A percentile compares a stretch with the other conserved stretches of the same genome.
These are phyloP conservation scores for Helotiales sp. DNA, from an alignment of 2,329 filamentous ascomycete species.

Conservation along the genomic window DNA sequence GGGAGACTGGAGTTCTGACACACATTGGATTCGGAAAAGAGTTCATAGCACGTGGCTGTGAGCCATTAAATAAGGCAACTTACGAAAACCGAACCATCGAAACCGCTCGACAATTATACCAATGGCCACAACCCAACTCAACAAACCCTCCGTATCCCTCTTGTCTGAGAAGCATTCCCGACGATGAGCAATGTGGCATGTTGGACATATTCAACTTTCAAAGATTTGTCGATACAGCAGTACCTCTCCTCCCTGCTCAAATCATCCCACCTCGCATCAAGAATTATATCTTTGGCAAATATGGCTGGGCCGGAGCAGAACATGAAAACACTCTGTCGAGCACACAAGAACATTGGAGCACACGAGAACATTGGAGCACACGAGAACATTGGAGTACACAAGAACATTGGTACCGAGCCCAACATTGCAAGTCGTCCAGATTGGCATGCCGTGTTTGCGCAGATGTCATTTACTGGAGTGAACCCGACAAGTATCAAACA, in stretches of 20 bases:
- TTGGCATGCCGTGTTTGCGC: conserved; percentile 40
- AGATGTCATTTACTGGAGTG: conserved; percentile 42
- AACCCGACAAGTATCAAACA: conserved; percentile 31
- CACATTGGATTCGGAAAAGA: not conserved
- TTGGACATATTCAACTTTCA: conserved; percentile 31
- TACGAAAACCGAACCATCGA: not conserved
- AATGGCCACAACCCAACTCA: conserved; percentile 5
- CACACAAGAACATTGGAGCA: conserved; percentile 5
- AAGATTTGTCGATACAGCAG: conserved; percentile 24
- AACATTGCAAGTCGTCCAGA: conserved; percentile 4
- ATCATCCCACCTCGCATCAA: conserved; percentile 19
- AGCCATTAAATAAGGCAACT: not conserved
- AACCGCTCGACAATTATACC: not conserved
- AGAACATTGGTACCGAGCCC: not conserved
- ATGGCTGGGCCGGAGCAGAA: conserved; percentile 9
- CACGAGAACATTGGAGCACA: conserved; percentile 5
- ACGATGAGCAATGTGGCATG: conserved; percentile 23
- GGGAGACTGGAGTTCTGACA: not conserved
- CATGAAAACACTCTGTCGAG: not conserved
- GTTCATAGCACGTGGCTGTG: not conserved
- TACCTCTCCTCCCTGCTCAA: conserved; percentile 27
- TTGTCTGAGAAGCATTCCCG: conserved; percentile 31
- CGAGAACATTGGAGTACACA: too few relatives aligned
- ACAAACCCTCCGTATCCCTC: conserved; percentile 28
- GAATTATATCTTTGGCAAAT: conserved; percentile 7